Percentiles rank a stretch among this genome's conserved stretches.
phyloP scores from a whole-genome alignment of 1,284 basidiomycete genomes.

The Ganoderma boninense region DNA sequence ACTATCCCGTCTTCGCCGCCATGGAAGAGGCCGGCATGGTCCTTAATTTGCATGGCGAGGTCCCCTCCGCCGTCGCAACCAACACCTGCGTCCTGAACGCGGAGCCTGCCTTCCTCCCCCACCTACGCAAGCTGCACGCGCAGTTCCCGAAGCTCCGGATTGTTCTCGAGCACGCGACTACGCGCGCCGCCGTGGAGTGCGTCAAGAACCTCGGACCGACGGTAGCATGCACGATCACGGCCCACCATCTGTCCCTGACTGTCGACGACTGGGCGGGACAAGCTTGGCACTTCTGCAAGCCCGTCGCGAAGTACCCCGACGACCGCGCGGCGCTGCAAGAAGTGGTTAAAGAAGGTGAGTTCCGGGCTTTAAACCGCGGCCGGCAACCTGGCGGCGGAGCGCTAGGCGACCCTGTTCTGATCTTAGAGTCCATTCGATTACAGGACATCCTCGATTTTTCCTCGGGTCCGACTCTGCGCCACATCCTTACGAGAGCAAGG shows the following conservation, averaged over 20 bases:
- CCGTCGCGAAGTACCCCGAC: slow-evolving; percentile 95
- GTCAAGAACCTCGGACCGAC: slow-evolving; percentile 87
- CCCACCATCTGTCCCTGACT: slow-evolving; percentile 94
- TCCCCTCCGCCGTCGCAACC: slow-evolving; percentile 89
- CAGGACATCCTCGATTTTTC: slow-evolving; percentile 96
- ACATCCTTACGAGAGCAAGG: slow-evolving; percentile 86
- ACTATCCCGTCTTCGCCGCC: slow-evolving; percentile 94
- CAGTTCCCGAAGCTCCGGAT: slow-evolving; percentile 95
- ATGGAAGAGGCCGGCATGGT: slow-evolving; percentile 97
- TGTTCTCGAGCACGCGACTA: slow-evolving; percentile 99
- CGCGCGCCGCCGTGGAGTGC: slow-evolving; percentile 91
- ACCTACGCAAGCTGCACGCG: slow-evolving; percentile 85
- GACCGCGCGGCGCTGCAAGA: slow-evolving; percentile 89
- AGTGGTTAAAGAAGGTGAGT: slow-evolving; percentile 79
- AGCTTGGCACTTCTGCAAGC: slow-evolving; percentile 97
- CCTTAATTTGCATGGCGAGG: slow-evolving; percentile 96
- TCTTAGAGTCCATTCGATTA: background rate
- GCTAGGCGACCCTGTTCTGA: no score
- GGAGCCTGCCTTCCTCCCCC: slow-evolving; percentile 90
- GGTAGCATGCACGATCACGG: slow-evolving; percentile 97
- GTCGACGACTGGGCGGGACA: slow-evolving; percentile 99
- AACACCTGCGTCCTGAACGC: slow-evolving; percentile 96
- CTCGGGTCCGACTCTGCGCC: slow-evolving; percentile 98
- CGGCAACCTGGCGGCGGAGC: slow-evolving; percentile 6
- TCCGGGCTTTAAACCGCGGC: slow-evolving; percentile 9